A percentile compares a stretch with the other conserved stretches of the same genome.
phyloP scores from a whole-genome alignment of 768 basidiomycete species.

The Stropharia rugosoannulata region DNA sequence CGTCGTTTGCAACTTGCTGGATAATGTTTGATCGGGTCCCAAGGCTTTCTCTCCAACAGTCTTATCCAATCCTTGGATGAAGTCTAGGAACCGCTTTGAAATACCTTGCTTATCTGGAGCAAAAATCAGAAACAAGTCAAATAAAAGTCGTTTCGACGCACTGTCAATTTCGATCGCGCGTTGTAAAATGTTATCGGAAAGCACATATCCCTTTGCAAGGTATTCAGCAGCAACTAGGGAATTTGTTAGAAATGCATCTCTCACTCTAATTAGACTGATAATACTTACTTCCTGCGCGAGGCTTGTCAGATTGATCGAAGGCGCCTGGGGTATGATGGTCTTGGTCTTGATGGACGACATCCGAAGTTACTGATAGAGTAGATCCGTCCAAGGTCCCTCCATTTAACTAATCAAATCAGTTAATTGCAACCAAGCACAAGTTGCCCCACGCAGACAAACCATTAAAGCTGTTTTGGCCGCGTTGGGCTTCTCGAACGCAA shows the following conservation, averaged over 20 bases:
- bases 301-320: slow-evolving; percentile 89
- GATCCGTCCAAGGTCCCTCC: slow-evolving; percentile 77
- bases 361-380: slow-evolving; percentile 69
- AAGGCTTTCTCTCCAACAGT: slow-evolving; percentile 67
- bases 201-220: slow-evolving; percentile 83
- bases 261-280: not conserved
- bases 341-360: slow-evolving; percentile 57
- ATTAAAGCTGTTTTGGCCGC: slow-evolving; percentile 88
- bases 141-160: slow-evolving; percentile 20
- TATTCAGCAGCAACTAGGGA: slow-evolving; percentile 84
- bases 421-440: not conserved
- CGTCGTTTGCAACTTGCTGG: slow-evolving; percentile 66
- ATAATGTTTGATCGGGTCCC: slow-evolving; percentile 81
- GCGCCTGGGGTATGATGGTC: slow-evolving; percentile 37
- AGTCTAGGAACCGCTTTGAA: slow-evolving; percentile 78
- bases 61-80: slow-evolving; percentile 72
- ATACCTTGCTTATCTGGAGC: slow-evolving; percentile 78
- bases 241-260: slow-evolving; percentile 3
- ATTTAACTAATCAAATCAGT: slow-evolving; percentile 46
- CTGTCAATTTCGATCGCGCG: slow-evolving; percentile 81
- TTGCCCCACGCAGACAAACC: slow-evolving; percentile 33
- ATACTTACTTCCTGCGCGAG: slow-evolving; percentile 75
- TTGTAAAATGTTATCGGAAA: slow-evolving; percentile 77
- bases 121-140: not conserved
- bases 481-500: slow-evolving; percentile 81